Percentiles rank a stretch among this genome's conserved stretches.
Conservation (phyloP, 306 rosid genomes). For the Nissolia schottii region DNA sequence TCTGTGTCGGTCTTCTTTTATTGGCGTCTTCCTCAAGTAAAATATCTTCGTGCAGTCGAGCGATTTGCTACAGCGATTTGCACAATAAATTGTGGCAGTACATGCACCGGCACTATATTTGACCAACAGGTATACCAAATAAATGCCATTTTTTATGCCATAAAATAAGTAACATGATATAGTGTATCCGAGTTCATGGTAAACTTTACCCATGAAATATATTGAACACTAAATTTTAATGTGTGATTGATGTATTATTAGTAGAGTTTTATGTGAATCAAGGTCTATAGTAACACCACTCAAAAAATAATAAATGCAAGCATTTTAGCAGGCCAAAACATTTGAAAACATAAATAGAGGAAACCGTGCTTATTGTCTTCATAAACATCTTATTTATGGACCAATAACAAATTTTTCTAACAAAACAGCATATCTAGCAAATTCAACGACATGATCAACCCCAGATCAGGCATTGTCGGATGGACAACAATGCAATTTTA, state of each 20-base stretch:
- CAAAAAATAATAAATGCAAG: too few relatives aligned
- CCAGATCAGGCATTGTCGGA: slow-evolving; percentile 16
- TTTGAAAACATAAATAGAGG: not conserved
- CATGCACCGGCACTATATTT: too few relatives aligned
- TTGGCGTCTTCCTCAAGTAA: not conserved
- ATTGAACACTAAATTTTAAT: too few relatives aligned
- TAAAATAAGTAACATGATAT: too few relatives aligned
- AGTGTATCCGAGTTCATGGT: too few relatives aligned
- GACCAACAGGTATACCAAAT: too few relatives aligned
- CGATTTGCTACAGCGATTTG: not conserved
- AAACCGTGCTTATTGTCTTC: not conserved
- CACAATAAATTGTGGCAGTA: too few relatives aligned
- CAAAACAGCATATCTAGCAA: slow-evolving; percentile 1
- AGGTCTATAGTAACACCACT: too few relatives aligned
- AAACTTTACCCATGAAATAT: too few relatives aligned
- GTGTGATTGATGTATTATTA: too few relatives aligned
- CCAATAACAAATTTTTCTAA: slow-evolving; percentile 6
- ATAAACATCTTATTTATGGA: slow-evolving; percentile 18
- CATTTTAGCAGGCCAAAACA: not conserved
- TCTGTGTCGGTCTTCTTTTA: not conserved
- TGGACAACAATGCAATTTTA: slow-evolving; percentile 10
- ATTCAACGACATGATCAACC: not conserved
- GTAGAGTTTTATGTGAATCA: too few relatives aligned
- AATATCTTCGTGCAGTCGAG: not conserved
- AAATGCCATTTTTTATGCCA: too few relatives aligned